Base-by-base conservation (phyloP, 2,329 filamentous ascomycete genomes). In the Chrysoporthe deuterocubensis region DNA sequence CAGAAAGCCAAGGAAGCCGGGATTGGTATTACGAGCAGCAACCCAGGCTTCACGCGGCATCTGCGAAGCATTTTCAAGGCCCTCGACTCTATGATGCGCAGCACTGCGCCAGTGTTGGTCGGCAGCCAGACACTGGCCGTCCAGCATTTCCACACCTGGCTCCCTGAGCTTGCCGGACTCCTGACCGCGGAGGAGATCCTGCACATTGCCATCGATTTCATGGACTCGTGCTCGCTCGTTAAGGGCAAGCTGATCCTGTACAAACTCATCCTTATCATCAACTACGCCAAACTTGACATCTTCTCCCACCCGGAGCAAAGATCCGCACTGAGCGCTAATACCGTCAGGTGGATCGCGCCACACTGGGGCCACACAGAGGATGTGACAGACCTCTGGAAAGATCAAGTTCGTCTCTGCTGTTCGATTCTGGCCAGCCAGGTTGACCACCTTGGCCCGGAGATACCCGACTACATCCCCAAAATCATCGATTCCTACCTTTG, bases 111-210 rank as follows among this genome's bases (percentile, higher is more conserved):
- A 0, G 90, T 94, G 21, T 82, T 98, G 34, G 92, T 98, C 16
- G 96, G 96, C 44, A 98, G 92, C 71, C 97, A 99, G 80, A 98
- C 96, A 0, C 83, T 99, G 62, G 90, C 96, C 2, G 94, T 98
- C 14, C 96, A 99, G 78, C 93, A 98, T 77, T 97, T 98, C 77
- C 95, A 98, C 76, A 92, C 92, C 0, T 99, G 96, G 96, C 83
- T 99, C n/a, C 95, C 96, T 0, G 95, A 98, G 76, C 87, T 99
- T 11, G 85, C 88, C 0, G 89, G 90, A 1, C 84, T 96, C 48
- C 85, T 98, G 75, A 87, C 86, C 4, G 89, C 90, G 0, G 91
- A 94, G 73, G 95, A 98, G 76, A 95, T 97, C 58, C 82, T 97
- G 64, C 91, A 97, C 74, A 91, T 97, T 71, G 93, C 94, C 52